Evolutionary conservation across 495 filamentous ascomycete genomes (phyloP).

Genomic region (Aspergillus egyptiacus): DNA sequence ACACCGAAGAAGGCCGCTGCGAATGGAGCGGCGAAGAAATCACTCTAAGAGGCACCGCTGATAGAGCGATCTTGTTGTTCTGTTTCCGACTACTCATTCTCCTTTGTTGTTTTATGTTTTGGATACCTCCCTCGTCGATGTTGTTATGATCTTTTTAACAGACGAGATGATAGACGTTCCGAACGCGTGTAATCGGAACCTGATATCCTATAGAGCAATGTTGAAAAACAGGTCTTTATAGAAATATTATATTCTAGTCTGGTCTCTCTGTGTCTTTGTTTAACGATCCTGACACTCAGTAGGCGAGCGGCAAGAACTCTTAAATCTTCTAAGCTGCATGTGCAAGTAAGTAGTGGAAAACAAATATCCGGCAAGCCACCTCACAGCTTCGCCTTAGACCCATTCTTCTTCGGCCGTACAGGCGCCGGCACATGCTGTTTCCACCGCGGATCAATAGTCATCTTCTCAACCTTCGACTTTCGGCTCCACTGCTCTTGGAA

Average conservation of each 20-base stretch:
- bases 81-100: conserved; percentile 6
- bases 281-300: background rate
- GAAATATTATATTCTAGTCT: background rate
- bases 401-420: conserved; percentile 33
- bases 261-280: background rate
- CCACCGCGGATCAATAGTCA: conserved; percentile 53
- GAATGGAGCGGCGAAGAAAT: conserved; percentile 42
- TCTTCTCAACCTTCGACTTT: conserved; percentile 48
- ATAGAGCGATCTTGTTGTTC: background rate
- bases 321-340: conserved; percentile 6
- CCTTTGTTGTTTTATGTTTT: background rate
- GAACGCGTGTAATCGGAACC: background rate
- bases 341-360: background rate
- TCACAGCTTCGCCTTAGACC: conserved; percentile 33
- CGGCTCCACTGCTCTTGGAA: conserved; percentile 50
- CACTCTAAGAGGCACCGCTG: conserved; percentile 22
- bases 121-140: background rate
- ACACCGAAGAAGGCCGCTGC: conserved; percentile 9
- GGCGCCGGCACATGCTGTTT: conserved; percentile 42
- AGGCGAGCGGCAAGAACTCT: background rate
- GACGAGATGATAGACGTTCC: conserved; percentile 1
- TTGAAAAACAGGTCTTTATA: background rate
- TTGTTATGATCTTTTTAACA: background rate
- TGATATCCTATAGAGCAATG: conserved; percentile 7
- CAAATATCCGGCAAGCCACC: background rate